Evolutionary conservation across 2,329 filamentous ascomycete species (phyloP).

Genomic region (Laburnicola sp.): DNA sequence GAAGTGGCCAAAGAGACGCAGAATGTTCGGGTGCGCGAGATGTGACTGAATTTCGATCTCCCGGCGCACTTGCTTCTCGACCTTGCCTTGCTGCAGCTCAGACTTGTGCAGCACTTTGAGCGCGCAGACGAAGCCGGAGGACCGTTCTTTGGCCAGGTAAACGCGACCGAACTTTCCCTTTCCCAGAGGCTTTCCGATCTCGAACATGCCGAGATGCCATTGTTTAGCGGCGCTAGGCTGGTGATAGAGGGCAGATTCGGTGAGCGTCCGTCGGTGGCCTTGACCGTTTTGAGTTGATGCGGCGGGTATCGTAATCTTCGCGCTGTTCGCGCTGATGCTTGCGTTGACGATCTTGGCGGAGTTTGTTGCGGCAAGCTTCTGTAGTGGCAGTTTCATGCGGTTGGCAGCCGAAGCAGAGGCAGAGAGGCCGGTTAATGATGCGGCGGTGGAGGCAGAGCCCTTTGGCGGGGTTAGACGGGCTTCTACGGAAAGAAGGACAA

Average conservation of each 20-base stretch:
- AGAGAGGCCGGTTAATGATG: slow-evolving; percentile 54
- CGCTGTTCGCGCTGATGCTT: slow-evolving; percentile 46
- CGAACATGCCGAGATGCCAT: slow-evolving; percentile 91
- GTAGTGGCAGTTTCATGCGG: slow-evolving; percentile 71
- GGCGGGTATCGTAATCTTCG: slow-evolving; percentile 69
- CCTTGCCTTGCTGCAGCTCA: slow-evolving; percentile 76
- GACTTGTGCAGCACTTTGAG: slow-evolving; percentile 86
- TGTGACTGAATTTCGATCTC: slow-evolving; percentile 92
- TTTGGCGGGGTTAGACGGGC: slow-evolving; percentile 35
- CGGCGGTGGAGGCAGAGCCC: slow-evolving; percentile 52
- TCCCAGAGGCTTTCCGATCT: slow-evolving; percentile 82
- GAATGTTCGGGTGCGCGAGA: slow-evolving; percentile 81
- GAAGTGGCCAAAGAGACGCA: slow-evolving; percentile 83
- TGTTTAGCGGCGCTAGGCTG: slow-evolving; percentile 51
- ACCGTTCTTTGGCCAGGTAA: slow-evolving; percentile 79
- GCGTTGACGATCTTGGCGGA: slow-evolving; percentile 52
- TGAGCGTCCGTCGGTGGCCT: slow-evolving; percentile 46
- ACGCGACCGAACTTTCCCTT: slow-evolving; percentile 89
- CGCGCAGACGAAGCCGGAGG: slow-evolving; percentile 79
- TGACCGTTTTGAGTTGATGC: slow-evolving; percentile 5
- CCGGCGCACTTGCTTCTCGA: slow-evolving; percentile 84
- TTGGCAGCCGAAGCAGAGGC: slow-evolving; percentile 51
- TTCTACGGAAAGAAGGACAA: slow-evolving; percentile 2
- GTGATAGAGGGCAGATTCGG: slow-evolving; percentile 53
- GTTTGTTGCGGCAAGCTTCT: slow-evolving; percentile 84